These are phyloP conservation scores for Neonectria neomacrospora DNA, from an alignment of 2,329 filamentous ascomycete genomes.

Conservation along the genomic window DNA sequence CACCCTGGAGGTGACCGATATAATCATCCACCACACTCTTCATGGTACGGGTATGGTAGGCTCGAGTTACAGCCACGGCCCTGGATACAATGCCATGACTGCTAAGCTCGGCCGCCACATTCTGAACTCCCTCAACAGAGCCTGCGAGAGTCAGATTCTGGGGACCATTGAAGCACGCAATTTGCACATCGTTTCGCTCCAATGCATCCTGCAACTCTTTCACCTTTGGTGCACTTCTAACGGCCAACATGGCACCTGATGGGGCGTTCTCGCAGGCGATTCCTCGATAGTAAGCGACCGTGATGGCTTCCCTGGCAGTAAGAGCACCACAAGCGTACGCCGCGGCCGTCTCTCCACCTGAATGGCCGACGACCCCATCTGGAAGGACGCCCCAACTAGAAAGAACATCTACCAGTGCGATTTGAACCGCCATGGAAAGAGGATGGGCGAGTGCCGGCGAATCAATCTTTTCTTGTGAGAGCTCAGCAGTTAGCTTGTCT, in stretches of 20 bases:
- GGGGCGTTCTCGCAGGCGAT: slow-evolving; percentile 39
- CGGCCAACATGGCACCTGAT: slow-evolving; percentile 33
- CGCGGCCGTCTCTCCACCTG: slow-evolving; percentile 38
- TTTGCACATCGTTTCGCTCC: slow-evolving; percentile 35
- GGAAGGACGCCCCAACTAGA: slow-evolving; percentile 36
- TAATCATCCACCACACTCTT: slow-evolving; percentile 36
- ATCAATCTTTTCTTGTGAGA: slow-evolving; percentile 33
- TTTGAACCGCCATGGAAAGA: slow-evolving; percentile 35
- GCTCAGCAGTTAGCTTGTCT: slow-evolving; percentile 34
- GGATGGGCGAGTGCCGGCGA: slow-evolving; percentile 34
- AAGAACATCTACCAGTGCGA: slow-evolving; percentile 34
- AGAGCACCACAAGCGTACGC: slow-evolving; percentile 39
- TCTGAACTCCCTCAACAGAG: slow-evolving; percentile 33
- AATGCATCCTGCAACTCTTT: slow-evolving; percentile 34
- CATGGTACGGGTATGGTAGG: slow-evolving; percentile 38
- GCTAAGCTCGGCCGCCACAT: slow-evolving; percentile 30
- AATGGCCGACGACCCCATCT: slow-evolving; percentile 38
- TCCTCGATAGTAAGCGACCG: slow-evolving; percentile 36
- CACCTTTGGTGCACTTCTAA: slow-evolving; percentile 31
- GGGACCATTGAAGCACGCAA: slow-evolving; percentile 40
- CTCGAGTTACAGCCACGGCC: slow-evolving; percentile 35
- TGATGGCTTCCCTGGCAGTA: slow-evolving; percentile 37
- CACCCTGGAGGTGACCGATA: slow-evolving; percentile 27
- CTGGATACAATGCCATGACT: slow-evolving; percentile 33
- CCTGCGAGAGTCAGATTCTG: slow-evolving; percentile 39